These are phyloP conservation scores for Mesembryanthemum crystallinum DNA, from an alignment of 148 eudicot species.

Conservation along the genomic window DNA sequence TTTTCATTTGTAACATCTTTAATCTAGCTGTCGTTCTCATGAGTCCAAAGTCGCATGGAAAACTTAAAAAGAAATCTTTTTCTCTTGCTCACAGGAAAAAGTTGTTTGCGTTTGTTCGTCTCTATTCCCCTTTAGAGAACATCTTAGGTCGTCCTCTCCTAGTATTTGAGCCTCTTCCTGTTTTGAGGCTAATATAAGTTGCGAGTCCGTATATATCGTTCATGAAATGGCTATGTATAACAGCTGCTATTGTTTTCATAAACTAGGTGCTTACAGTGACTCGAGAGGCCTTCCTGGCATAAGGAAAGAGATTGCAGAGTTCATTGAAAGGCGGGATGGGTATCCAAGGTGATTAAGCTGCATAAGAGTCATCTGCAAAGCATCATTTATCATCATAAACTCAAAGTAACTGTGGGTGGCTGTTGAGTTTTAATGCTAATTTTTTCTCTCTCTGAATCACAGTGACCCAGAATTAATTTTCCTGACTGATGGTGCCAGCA, in stretches of 20 bases:
- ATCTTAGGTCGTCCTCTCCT: not conserved
- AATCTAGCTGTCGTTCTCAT: not conserved
- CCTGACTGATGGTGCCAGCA: conserved; percentile 98
- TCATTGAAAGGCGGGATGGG: conserved; percentile 91
- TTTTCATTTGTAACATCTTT: not conserved
- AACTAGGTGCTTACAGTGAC: conserved; percentile 97
- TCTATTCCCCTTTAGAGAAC: not conserved
- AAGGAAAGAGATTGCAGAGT: conserved; percentile 89
- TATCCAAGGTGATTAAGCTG: conserved; percentile 95
- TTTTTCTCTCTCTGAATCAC: conserved; percentile 22
- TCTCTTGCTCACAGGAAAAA: not conserved
- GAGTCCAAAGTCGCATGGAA: no score
- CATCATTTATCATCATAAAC: no score
- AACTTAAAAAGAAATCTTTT: not conserved
- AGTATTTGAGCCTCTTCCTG: not conserved
- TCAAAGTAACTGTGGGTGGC: conserved; percentile 2
- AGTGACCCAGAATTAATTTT: conserved; percentile 96
- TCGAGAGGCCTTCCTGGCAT: conserved; percentile 94
- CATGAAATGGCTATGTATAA: conserved; percentile 1
- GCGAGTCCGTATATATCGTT: not conserved
- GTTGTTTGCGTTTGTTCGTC: not conserved
- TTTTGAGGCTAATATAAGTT: no score
- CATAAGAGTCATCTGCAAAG: no score
- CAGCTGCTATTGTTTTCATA: conserved; percentile 15
- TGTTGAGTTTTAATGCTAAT: conserved; percentile 9